Evolutionary conservation across 805 yeast species (phyloP).

Genomic region (Debaryomyces prosopidis): DNA sequence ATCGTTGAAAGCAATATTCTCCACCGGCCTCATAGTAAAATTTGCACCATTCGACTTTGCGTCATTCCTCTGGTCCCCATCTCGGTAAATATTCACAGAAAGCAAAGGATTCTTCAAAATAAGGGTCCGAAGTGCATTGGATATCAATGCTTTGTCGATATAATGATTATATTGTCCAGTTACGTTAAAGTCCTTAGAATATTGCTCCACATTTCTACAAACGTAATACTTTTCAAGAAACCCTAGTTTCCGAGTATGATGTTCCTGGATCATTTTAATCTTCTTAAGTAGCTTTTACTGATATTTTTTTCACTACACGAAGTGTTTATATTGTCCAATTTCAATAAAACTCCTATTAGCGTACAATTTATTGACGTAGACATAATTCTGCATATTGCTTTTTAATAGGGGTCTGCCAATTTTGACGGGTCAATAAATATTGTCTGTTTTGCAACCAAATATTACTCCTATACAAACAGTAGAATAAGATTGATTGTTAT

Average conservation of each 20-base stretch:
- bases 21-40: slow-evolving; percentile 16
- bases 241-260: slow-evolving; percentile 9
- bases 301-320: no score
- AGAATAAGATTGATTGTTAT: neutral
- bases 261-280: no score
- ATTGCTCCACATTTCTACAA: slow-evolving; percentile 16
- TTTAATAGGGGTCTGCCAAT: neutral
- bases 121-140: slow-evolving; percentile 16
- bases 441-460: neutral
- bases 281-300: no score
- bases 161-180: slow-evolving; percentile 17
- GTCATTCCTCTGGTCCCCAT: slow-evolving; percentile 4
- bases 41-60: slow-evolving; percentile 9
- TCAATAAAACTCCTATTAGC: no score
- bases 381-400: no score
- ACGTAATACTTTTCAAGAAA: slow-evolving; percentile 24
- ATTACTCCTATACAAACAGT: no score
- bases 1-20: slow-evolving; percentile 17
- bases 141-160: slow-evolving; percentile 13
- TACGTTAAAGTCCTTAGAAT: slow-evolving; percentile 24
- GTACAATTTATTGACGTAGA: no score
- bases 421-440: neutral
- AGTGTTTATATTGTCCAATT: no score
- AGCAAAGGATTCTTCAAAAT: slow-evolving; percentile 18
- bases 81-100: slow-evolving; percentile 17